Conservation (phyloP, 495 filamentous ascomycete species). For the Penicillium crystallinum region DNA sequence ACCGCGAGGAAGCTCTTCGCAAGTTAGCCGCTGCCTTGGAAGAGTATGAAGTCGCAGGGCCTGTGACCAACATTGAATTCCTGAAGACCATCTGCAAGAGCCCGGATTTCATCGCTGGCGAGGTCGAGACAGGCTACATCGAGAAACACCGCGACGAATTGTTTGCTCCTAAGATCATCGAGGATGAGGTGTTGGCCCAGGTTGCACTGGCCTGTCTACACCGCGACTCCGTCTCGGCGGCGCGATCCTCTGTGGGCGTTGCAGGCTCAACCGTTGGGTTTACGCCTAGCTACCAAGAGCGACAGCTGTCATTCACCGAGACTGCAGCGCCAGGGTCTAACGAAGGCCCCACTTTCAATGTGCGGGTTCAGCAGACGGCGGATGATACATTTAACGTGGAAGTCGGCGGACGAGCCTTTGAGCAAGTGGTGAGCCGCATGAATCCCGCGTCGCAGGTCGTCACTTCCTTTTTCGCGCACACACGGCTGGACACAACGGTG, state of each 20-base stretch:
- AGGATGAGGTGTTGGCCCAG: constrained; percentile 70
- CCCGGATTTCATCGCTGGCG: constrained; percentile 74
- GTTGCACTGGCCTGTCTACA: constrained; percentile 70
- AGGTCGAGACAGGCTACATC: constrained; percentile 96
- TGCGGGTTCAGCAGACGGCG: constrained; percentile 61
- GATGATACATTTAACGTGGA: constrained; percentile 59
- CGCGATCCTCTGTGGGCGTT: constrained; percentile 17
- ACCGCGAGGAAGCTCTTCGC: constrained; percentile 74
- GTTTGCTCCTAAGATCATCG: constrained; percentile 50
- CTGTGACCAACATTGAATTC: constrained; percentile 95
- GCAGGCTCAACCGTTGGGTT: constrained; percentile 47
- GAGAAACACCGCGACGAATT: constrained; percentile 75
- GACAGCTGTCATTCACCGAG: constrained; percentile 51
- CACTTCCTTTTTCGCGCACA: constrained; percentile 64
- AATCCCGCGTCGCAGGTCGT: constrained; percentile 33
- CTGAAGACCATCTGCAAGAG: constrained; percentile 79
- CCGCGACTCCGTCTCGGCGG: constrained; percentile 24
- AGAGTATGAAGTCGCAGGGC: constrained; percentile 87
- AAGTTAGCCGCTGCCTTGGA: constrained; percentile 78
- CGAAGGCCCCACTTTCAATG: constrained; percentile 47
- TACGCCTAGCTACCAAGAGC: constrained; percentile 46
- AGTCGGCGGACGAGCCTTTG: constrained; percentile 49
- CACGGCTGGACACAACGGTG: constrained; percentile 74
- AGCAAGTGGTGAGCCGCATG: constrained; percentile 41
- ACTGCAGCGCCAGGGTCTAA: constrained; percentile 16